A percentile compares a stretch with the other conserved stretches of the same genome.
Evolutionary conservation across 805 yeast genomes (phyloP).

Genomic region (Metschnikowia reukaufii): DNA sequence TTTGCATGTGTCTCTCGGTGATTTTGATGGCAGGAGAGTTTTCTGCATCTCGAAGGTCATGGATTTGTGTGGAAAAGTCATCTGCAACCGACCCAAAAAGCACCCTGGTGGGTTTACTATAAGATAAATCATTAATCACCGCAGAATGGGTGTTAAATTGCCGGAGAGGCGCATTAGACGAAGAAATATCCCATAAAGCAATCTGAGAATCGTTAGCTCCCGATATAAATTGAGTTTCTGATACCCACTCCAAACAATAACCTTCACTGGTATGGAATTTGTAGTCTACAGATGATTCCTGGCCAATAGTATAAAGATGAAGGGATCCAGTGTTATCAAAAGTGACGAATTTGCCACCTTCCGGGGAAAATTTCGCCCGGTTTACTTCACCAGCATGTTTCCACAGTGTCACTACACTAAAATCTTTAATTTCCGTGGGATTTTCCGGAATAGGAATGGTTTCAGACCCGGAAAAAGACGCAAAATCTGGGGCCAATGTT

Average conservation of each 20-base stretch:
- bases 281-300: conserved; percentile 30
- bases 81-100: conserved; percentile 73
- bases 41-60: conserved; percentile 48
- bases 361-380: conserved; percentile 55
- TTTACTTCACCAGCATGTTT: conserved; percentile 68
- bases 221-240: conserved; percentile 48
- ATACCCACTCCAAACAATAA: conserved; percentile 68
- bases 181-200: conserved; percentile 65
- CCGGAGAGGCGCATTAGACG: conserved; percentile 46
- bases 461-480: conserved; percentile 21
- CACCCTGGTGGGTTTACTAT: conserved; percentile 44
- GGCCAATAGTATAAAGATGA: conserved; percentile 39
- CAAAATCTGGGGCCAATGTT: conserved; percentile 43
- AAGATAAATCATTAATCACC: conserved; percentile 65
- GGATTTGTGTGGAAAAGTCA: conserved; percentile 59
- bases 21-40: conserved; percentile 45
- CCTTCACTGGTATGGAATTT: conserved; percentile 67
- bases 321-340: conserved; percentile 54
- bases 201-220: conserved; percentile 68
- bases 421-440: conserved; percentile 30
- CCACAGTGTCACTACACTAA: conserved; percentile 50
- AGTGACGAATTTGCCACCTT: conserved; percentile 50
- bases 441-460: conserved; percentile 21
- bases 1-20: conserved; percentile 56
- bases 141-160: conserved; percentile 53